phyloP scores from a whole-genome alignment of 208 protist species.

The Crithidia sp. region DNA sequence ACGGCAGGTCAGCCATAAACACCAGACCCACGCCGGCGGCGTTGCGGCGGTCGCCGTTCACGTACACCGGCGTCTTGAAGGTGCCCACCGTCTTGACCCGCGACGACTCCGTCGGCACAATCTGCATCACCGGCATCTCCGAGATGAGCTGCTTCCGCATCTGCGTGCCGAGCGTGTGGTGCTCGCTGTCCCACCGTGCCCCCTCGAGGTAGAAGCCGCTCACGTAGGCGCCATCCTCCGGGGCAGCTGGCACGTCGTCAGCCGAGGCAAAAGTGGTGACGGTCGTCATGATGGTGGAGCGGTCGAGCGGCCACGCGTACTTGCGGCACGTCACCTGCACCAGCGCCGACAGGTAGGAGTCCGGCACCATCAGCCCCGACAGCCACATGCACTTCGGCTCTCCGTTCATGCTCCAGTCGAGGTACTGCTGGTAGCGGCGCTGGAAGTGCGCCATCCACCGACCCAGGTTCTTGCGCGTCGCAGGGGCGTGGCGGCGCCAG shows the following conservation, averaged over 20 bases:
- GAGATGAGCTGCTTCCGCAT: constrained; percentile 96
- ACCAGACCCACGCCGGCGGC: constrained; percentile 98
- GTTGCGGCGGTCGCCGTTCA: constrained; percentile 96
- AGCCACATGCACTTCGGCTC: constrained; percentile 99
- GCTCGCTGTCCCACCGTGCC: constrained; percentile 95
- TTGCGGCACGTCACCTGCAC: constrained; percentile 98
- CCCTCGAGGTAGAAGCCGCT: constrained; percentile 97
- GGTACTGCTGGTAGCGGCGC: constrained; percentile 94
- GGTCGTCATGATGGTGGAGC: constrained; percentile 95
- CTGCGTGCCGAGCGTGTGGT: constrained; percentile 85
- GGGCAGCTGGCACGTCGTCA: constrained; percentile 79
- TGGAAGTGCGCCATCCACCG: constrained; percentile 97
- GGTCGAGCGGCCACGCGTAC: constrained; percentile 98
- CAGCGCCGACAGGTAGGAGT: constrained; percentile 98
- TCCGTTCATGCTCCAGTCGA: constrained; percentile 93
- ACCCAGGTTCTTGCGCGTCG: constrained; percentile 96
- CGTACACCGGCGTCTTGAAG: constrained; percentile 98
- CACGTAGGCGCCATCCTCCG: constrained; percentile 96
- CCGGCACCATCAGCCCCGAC: constrained; percentile 98
- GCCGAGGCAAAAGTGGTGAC: constrained; percentile 86
- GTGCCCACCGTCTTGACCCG: constrained; percentile 95
- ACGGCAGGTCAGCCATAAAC: constrained; percentile 97
- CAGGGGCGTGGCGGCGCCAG: constrained; percentile 95
- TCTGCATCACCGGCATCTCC: constrained; percentile 97
- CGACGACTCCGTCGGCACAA: constrained; percentile 96